Evolutionary conservation across 164 flowering plant species (phyloP).

Genomic region (grape (Vitis vinifera)): DNA sequence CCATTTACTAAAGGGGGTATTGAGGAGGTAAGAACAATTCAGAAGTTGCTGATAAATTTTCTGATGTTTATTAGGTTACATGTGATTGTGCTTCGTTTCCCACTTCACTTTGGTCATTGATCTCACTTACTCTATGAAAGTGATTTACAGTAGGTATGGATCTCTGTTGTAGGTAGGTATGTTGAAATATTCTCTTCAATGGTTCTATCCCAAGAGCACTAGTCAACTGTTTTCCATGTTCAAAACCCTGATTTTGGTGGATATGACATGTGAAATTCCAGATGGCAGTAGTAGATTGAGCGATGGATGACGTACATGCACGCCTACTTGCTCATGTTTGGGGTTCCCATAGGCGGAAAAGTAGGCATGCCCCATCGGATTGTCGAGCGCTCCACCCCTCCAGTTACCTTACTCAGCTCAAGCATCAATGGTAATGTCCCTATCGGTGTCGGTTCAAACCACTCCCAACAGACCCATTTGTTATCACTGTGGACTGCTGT

Average conservation of each 20-base stretch:
- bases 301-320: background rate
- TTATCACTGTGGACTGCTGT: background rate
- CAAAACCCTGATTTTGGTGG: background rate
- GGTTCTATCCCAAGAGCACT: background rate
- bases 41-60: too few relatives aligned
- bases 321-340: conserved; percentile 14
- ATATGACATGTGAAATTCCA: conserved; percentile 14
- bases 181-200: background rate
- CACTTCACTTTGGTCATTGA: too few relatives aligned
- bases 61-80: too few relatives aligned
- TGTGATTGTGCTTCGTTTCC: too few relatives aligned
- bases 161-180: too few relatives aligned
- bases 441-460: conserved; percentile 23
- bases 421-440: conserved; percentile 19
- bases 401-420: conserved; percentile 1
- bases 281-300: background rate
- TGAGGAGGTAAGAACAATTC: too few relatives aligned
- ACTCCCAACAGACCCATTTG: background rate
- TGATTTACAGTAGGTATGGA: too few relatives aligned
- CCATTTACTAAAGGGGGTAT: too few relatives aligned
- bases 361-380: background rate
- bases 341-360: background rate
- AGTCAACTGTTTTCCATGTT: background rate
- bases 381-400: background rate
- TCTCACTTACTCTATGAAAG: too few relatives aligned